phyloP scores from a whole-genome alignment of 768 basidiomycete genomes.

The Strobilomyces echinocephalus region DNA sequence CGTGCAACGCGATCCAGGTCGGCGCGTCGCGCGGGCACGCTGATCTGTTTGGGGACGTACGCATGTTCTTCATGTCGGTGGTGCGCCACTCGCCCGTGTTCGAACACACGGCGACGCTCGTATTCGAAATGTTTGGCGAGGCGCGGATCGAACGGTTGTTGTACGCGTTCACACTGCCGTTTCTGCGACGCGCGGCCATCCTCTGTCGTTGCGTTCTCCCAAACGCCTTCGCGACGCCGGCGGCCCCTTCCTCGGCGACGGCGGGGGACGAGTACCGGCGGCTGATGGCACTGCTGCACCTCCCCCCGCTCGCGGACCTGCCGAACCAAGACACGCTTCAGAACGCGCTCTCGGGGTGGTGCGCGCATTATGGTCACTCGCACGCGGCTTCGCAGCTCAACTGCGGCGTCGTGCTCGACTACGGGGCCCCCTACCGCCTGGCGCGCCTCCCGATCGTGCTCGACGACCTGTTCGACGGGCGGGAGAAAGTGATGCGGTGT shows the following conservation, averaged over 20 bases:
- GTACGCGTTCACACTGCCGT: conserved; percentile 86
- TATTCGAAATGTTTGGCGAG: conserved; percentile 78
- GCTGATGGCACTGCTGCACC: conserved; percentile 66
- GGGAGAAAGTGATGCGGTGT: conserved; percentile 72
- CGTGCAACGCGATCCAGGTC: conserved; percentile 42
- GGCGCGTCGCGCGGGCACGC: conserved; percentile 48
- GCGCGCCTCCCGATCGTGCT: conserved; percentile 75
- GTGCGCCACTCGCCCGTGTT: conserved; percentile 85
- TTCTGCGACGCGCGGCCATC: conserved; percentile 83
- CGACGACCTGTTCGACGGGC: conserved; percentile 76
- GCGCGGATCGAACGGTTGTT: conserved; percentile 80
- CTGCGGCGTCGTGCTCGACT: conserved; percentile 77
- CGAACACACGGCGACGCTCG: conserved; percentile 77
- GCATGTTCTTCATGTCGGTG: conserved; percentile 88
- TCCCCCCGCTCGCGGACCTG: conserved; percentile 75
- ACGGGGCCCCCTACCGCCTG: conserved; percentile 69
- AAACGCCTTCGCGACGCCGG: conserved; percentile 48
- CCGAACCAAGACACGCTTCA: conserved; percentile 84
- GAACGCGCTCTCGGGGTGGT: conserved; percentile 86
- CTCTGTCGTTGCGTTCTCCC: conserved; percentile 75
- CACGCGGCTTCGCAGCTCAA: conserved; percentile 75
- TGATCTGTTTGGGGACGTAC: conserved; percentile 76
- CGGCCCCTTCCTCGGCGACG: conserved; percentile 27
- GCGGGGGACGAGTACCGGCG: conserved; percentile 65
- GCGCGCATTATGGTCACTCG: conserved; percentile 80